Base-by-base conservation (phyloP, 352 stramenopile genomes). In the Phytopythium vexans region DNA sequence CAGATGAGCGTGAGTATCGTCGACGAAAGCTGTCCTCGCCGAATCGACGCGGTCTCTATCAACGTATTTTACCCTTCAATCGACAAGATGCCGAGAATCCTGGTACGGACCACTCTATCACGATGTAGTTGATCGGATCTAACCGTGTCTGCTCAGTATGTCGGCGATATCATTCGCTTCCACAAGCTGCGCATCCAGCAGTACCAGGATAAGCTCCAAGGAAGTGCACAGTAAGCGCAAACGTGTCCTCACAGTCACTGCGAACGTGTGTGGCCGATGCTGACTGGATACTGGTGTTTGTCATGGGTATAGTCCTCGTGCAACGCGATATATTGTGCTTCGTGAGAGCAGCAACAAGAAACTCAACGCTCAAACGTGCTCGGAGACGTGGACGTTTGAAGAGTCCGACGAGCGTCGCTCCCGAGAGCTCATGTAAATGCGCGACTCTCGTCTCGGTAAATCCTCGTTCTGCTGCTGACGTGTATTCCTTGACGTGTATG, bases 161-260 rank as follows among this genome's bases (percentile, higher is more conserved):
- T 88, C 21, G 82, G 82, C 38, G 82, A 92, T 46, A 68, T 92
- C 39, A 79, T 92, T 54, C 82, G 82, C 6, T 88, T 92, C 59
- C 82, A 92, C 64, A 81, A 83, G 42, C 59, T 89, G 1, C 62
- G 70, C n/a, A 78, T 92, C 39, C 85, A 90, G 40, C 64, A 71
- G 8, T 89, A 81, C 42, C 62, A 77, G 34, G 67, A 80, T 35
- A 72, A 56, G 32, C 62, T 82, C 5, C 82, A 92, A 62, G 82
- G 79, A 5, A 43, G 89, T 12, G 64, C 64, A 47, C 56, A 54
- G 81, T 91, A 66, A 45, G 77, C 60, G 31, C 9, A 34, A 27
- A 27, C 2, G 21, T 27, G 21, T 27, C 21, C 32, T 39, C 27
- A 15, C 14, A 41, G 9, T 50, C 27, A 56, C 9, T 31, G 36